Percentiles rank a stretch among this genome's conserved stretches.
Evolutionary conservation across 2,329 filamentous ascomycete species (phyloP).

Genomic region (Fusarium coffeatum): DNA sequence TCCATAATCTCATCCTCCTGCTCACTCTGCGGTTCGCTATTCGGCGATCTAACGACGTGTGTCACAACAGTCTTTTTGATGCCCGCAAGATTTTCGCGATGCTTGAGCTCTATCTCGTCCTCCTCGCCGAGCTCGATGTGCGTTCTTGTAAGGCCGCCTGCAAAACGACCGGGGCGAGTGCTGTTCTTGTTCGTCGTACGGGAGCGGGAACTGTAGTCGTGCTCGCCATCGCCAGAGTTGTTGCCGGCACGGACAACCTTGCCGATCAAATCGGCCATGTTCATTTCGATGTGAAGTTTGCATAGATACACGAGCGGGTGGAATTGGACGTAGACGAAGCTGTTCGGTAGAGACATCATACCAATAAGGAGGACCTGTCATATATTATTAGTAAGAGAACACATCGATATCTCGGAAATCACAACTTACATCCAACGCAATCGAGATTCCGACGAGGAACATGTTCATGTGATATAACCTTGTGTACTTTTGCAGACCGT

Average conservation of each 20-base stretch:
- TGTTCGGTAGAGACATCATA: slow-evolving; percentile 43
- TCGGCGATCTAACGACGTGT: slow-evolving; percentile 29
- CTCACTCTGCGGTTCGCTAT: slow-evolving; percentile 15
- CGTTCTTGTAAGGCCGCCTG: slow-evolving; percentile 32
- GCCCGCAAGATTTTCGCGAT: slow-evolving; percentile 38
- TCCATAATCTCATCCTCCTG: slow-evolving; percentile 39
- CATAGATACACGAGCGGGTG: slow-evolving; percentile 41
- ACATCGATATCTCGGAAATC: not conserved
- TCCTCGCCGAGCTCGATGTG: slow-evolving; percentile 47
- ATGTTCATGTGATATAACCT: slow-evolving; percentile 54
- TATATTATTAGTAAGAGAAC: slow-evolving; percentile 5
- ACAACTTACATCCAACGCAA: slow-evolving; percentile 42
- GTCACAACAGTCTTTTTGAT: slow-evolving; percentile 43
- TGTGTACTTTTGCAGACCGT: slow-evolving; percentile 62
- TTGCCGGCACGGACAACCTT: slow-evolving; percentile 41
- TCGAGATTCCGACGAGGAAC: slow-evolving; percentile 43
- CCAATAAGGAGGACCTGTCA: slow-evolving; percentile 34
- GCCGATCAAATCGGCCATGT: slow-evolving; percentile 43
- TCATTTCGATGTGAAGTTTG: slow-evolving; percentile 44
- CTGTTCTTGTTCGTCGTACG: slow-evolving; percentile 26
- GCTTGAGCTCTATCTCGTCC: slow-evolving; percentile 43
- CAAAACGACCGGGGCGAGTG: slow-evolving; percentile 34
- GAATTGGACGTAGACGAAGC: slow-evolving; percentile 41
- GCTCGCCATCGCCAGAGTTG: slow-evolving; percentile 22
- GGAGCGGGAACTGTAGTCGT: slow-evolving; percentile 41